Base-by-base conservation (phyloP, 805 yeast species). In the Monosporozyma yasuniensis region DNA sequence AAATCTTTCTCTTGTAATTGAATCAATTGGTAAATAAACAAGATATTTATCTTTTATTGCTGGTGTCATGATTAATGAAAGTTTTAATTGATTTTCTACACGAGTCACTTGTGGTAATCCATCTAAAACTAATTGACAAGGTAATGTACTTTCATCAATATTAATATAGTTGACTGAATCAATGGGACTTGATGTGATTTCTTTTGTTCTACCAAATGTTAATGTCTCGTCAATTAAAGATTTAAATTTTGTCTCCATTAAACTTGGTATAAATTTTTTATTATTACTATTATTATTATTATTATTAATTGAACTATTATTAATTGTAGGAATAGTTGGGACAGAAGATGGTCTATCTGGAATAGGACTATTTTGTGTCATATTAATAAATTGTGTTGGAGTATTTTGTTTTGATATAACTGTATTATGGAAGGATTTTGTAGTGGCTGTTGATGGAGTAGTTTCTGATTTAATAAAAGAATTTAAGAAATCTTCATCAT, bases 81-180 rank as follows among this genome's bases (percentile, higher is more conserved):
- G 71, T 65, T 88, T 90, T 63, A 93, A 87, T 69, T 93, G 99
- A 14, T 97, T 91, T 68, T 91, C 99, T 6, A 91, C 99, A 56
- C 99, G 78, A 11, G 96, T 87, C 56, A 80, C 81, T 4, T 78
- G 69, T 1, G 97, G 97, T 43, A 91, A 72, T 47, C 81, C 84
- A 7, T 28, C 21, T 4, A 42, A 10, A 18, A 11, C 10, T 8
- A 42, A 3, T n/a, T 28, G 8, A 34, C n/a, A 23, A 8, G 47
- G 47, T 32, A 44, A 21, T 8, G 14, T 18, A n/a, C 7, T 32
- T 23, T 32, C 39, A n/a, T 44, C 30, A 10, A 44, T n/a, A 12
- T 19, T 16, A 23, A 27, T 12, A 27, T 21, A 44, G 3, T 38
- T 35, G 38, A 22, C 11, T 2, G 47, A 28, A 35, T 49, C 45